These are phyloP conservation scores for Salix udensis DNA, from an alignment of 345 rosid genomes.

Conservation along the genomic window DNA sequence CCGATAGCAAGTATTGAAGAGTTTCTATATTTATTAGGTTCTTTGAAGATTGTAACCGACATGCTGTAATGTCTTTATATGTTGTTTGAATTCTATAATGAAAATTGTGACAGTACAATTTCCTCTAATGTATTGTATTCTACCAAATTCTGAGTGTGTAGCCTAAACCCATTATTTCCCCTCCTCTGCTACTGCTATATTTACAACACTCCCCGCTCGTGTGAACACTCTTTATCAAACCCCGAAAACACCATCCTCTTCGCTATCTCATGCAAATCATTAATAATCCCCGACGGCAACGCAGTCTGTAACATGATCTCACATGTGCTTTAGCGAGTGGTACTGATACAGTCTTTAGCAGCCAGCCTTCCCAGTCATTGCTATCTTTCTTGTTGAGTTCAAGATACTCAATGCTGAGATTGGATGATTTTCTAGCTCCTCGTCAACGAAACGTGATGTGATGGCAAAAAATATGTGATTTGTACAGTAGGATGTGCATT, in stretches of 20 bases:
- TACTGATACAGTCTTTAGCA: constrained; percentile 24
- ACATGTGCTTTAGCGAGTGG: constrained; percentile 14
- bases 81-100: no score
- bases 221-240: constrained; percentile 65
- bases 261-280: constrained; percentile 79
- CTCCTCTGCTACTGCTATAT: no score
- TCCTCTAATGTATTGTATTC: no score
- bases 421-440: constrained; percentile 22
- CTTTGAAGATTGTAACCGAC: no score
- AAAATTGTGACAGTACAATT: no score
- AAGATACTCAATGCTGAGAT: constrained; percentile 43
- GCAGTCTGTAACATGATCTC: constrained; percentile 16
- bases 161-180: no score
- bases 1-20: no score
- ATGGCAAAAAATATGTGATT: no score
- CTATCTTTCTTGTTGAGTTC: constrained; percentile 32
- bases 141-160: no score
- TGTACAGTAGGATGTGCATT: no score
- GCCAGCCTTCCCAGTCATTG: constrained; percentile 33
- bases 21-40: no score
- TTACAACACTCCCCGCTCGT: neutral
- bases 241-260: constrained; percentile 86
- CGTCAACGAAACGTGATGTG: constrained; percentile 12
- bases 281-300: constrained; percentile 69
- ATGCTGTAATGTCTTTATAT: no score